A percentile compares a stretch with the other conserved stretches of the same genome.
Conservation (phyloP, 441 rosid species). For the Arabidopsis hybrid region DNA sequence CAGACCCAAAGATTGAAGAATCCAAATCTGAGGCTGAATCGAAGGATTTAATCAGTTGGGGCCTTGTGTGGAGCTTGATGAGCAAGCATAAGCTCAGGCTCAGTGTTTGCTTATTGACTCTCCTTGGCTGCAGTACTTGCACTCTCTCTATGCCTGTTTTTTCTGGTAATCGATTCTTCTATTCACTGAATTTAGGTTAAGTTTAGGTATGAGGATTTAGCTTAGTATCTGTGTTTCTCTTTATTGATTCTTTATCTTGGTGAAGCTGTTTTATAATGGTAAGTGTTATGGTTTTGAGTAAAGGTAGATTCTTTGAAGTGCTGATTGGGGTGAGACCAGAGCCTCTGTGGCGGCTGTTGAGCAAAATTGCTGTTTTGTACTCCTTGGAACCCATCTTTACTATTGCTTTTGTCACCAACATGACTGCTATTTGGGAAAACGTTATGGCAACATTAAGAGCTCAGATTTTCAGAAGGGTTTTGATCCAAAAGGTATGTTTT, state of each 20-base stretch:
- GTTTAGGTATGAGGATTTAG: neutral
- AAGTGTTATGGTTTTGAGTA: slow-evolving; percentile 19
- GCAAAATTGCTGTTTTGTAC: slow-evolving; percentile 72
- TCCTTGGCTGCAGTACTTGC: slow-evolving; percentile 70
- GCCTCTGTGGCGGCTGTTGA: slow-evolving; percentile 73
- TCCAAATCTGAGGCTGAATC: slow-evolving; percentile 41
- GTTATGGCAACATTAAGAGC: slow-evolving; percentile 84
- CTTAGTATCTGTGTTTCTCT: neutral
- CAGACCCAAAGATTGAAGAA: slow-evolving; percentile 55
- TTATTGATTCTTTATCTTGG: neutral
- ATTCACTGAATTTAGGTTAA: neutral
- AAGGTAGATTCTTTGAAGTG: slow-evolving; percentile 87
- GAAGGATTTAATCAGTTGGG: slow-evolving; percentile 61
- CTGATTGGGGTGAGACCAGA: slow-evolving; percentile 77
- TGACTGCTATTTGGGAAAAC: slow-evolving; percentile 80
- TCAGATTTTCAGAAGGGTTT: slow-evolving; percentile 70
- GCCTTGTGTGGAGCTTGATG: slow-evolving; percentile 66
- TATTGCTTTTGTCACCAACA: slow-evolving; percentile 70
- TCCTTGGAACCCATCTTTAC: slow-evolving; percentile 85
- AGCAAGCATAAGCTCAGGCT: slow-evolving; percentile 65
- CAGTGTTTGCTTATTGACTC: slow-evolving; percentile 53
- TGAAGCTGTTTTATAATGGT: neutral
- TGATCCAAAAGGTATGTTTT: slow-evolving; percentile 74
- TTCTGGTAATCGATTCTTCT: slow-evolving; percentile 59
- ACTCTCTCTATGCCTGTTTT: slow-evolving; percentile 91